Percentiles rank a stretch among this genome's conserved stretches.
These are phyloP conservation scores for Saturnispora gosingensis DNA, from an alignment of 805 yeast species.

Conservation along the genomic window DNA sequence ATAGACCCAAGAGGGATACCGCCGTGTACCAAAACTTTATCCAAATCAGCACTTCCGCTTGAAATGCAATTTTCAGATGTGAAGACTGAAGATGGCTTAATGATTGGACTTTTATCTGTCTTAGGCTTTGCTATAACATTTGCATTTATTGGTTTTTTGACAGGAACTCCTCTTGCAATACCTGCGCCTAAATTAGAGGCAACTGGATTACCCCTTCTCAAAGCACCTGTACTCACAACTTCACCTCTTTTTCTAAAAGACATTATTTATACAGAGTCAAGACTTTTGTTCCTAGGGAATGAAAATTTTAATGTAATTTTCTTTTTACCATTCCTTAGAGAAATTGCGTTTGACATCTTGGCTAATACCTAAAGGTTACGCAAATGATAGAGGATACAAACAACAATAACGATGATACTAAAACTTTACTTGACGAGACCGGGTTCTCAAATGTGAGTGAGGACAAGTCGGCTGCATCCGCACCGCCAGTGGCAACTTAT, in stretches of 20 bases:
- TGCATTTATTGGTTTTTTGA: neutral
- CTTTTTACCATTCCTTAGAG: neutral
- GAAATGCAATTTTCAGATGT: conserved; percentile 72
- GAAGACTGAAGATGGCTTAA: conserved; percentile 59
- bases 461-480: neutral
- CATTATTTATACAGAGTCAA: conserved; percentile 26
- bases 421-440: conserved; percentile 6
- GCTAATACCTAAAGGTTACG: neutral
- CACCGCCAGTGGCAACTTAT: conserved; percentile 18
- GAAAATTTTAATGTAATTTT: neutral
- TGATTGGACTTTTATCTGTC: conserved; percentile 39
- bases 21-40: conserved; percentile 63
- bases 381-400: neutral
- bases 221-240: conserved; percentile 24
- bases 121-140: neutral
- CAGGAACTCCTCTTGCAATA: neutral
- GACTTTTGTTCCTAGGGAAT: neutral
- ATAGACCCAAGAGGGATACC: conserved; percentile 78
- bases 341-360: neutral
- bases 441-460: neutral
- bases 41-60: conserved; percentile 72
- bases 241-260: conserved; percentile 55
- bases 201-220: conserved; percentile 9
- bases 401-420: conserved; percentile 1
- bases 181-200: neutral